Percentiles rank a stretch among this genome's conserved stretches.
Evolutionary conservation across 345 rosid genomes (phyloP).

Genomic region (Draba incana): DNA sequence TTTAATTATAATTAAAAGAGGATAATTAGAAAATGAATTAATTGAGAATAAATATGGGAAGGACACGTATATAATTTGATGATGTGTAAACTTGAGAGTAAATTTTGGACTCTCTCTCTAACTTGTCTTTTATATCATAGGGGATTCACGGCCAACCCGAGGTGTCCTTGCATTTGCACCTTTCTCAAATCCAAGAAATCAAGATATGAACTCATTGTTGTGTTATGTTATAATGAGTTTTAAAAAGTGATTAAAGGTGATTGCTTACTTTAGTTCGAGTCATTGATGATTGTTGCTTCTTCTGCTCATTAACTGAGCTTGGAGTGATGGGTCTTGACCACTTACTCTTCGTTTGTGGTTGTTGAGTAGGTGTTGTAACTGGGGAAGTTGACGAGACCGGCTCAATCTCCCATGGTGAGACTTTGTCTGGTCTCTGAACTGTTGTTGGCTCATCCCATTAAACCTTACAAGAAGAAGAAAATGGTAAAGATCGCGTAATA

Average conservation of each 20-base stretch:
- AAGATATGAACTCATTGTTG: neutral
- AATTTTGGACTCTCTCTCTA: too few relatives aligned
- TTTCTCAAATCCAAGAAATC: slow-evolving; percentile 19
- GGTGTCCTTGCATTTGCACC: slow-evolving; percentile 80
- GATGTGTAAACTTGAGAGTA: too few relatives aligned
- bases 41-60: too few relatives aligned
- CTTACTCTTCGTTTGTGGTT: slow-evolving; percentile 56
- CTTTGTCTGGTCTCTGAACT: slow-evolving; percentile 69
- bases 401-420: slow-evolving; percentile 89
- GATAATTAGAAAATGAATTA: too few relatives aligned
- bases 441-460: slow-evolving; percentile 86
- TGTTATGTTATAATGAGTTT: neutral
- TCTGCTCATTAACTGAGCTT: slow-evolving; percentile 39
- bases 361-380: slow-evolving; percentile 45
- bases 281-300: slow-evolving; percentile 45
- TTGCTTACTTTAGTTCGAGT: slow-evolving; percentile 39
- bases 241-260: neutral
- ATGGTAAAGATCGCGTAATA: neutral
- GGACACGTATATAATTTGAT: too few relatives aligned
- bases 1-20: too few relatives aligned
- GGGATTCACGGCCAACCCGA: slow-evolving; percentile 60
- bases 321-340: slow-evolving; percentile 54
- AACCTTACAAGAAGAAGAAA: slow-evolving; percentile 8
- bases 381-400: slow-evolving; percentile 53
- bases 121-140: too few relatives aligned